phyloP scores from a whole-genome alignment of 352 stramenopile species.

The Phytophthora pini region DNA sequence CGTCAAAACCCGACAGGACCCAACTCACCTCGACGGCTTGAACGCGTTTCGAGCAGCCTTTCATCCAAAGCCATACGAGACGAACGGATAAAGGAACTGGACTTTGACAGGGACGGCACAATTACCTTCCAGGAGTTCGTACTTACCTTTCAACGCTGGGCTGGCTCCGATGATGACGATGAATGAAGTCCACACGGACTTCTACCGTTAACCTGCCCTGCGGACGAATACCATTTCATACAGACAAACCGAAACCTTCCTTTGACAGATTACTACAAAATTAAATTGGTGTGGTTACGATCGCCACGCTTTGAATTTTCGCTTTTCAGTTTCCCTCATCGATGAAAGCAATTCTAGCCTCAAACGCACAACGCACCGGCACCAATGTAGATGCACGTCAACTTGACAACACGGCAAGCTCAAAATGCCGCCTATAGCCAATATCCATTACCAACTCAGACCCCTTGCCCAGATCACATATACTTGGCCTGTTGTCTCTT shows the following conservation, averaged over 20 bases:
- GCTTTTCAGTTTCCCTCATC: slow-evolving; percentile 3
- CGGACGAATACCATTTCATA: slow-evolving; percentile 5
- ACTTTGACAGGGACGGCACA: slow-evolving; percentile 86
- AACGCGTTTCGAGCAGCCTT: slow-evolving; percentile 61
- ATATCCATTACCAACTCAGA: neutral
- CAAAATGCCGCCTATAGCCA: slow-evolving; percentile 6
- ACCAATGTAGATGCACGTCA: slow-evolving; percentile 18
- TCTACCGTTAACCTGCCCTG: neutral
- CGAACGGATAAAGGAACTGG: slow-evolving; percentile 89
- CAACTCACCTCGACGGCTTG: slow-evolving; percentile 40
- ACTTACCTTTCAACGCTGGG: slow-evolving; percentile 89
- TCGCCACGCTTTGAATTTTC: slow-evolving; percentile 29
- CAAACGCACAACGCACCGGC: slow-evolving; percentile 23
- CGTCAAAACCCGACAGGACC: slow-evolving; percentile 50
- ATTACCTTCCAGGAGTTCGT: slow-evolving; percentile 93
- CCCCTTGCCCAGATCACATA: slow-evolving; percentile 25
- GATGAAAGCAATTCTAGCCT: slow-evolving; percentile 17
- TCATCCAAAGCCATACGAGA: slow-evolving; percentile 66
- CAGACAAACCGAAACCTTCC: slow-evolving; percentile 9
- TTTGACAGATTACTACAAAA: slow-evolving; percentile 9
- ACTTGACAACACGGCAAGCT: slow-evolving; percentile 5
- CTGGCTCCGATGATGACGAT: slow-evolving; percentile 58
- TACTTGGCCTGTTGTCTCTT: slow-evolving; percentile 46
- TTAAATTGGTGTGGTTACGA: slow-evolving; percentile 31
- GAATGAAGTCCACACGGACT: slow-evolving; percentile 9